Evolutionary conservation across 2,329 filamentous ascomycete genomes (phyloP).

Genomic region (Aspergillus fumigatiaffinis): DNA sequence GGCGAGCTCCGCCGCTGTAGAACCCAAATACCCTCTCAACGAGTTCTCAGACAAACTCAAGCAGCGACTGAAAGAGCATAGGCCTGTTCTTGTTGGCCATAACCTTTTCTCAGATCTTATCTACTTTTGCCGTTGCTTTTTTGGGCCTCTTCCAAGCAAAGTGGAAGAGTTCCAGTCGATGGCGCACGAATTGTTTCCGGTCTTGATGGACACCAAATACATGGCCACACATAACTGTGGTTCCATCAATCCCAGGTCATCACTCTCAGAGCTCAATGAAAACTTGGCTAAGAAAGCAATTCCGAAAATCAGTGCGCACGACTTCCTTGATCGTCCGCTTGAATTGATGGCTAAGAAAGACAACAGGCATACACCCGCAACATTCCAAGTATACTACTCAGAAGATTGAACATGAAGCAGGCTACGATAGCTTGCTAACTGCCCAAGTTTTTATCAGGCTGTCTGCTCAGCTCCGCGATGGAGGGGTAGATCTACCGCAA

Average conservation of each 20-base stretch:
- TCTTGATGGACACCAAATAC: slow-evolving; percentile 61
- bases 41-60: slow-evolving; percentile 32
- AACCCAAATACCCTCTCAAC: slow-evolving; percentile 18
- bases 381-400: slow-evolving; percentile 28
- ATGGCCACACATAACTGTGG: slow-evolving; percentile 55
- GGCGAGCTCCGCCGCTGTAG: slow-evolving; percentile 8
- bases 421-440: slow-evolving; percentile 60
- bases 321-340: neutral
- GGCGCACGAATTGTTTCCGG: slow-evolving; percentile 53
- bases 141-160: slow-evolving; percentile 54
- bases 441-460: slow-evolving; percentile 57
- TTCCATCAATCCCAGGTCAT: slow-evolving; percentile 46
- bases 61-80: slow-evolving; percentile 41
- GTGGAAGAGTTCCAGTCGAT: slow-evolving; percentile 51
- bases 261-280: slow-evolving; percentile 27
- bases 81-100: slow-evolving; percentile 56
- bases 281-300: slow-evolving; percentile 19
- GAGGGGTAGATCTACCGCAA: slow-evolving; percentile 15
- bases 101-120: slow-evolving; percentile 61
- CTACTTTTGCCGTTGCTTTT: slow-evolving; percentile 59
- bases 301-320: slow-evolving; percentile 30
- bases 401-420: slow-evolving; percentile 52
- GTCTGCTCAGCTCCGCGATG: slow-evolving; percentile 48
- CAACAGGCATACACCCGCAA: slow-evolving; percentile 26
- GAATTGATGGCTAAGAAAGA: slow-evolving; percentile 14